phyloP scores from a whole-genome alignment of 768 basidiomycete genomes.

The Mycena rebaudengoi region DNA sequence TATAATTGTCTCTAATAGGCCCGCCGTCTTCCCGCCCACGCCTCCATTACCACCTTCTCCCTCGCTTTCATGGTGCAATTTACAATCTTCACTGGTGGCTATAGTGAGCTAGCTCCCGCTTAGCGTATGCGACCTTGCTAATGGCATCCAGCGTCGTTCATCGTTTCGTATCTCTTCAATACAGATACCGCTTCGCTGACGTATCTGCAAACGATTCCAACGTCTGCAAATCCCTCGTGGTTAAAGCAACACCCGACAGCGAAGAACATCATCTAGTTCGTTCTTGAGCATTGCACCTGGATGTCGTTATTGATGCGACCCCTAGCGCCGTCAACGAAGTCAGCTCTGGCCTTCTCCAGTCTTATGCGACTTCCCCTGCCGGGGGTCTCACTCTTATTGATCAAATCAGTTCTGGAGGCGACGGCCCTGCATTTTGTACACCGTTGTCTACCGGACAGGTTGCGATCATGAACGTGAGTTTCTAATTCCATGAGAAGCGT shows the following conservation, averaged over 20 bases:
- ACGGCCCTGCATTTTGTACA: slow-evolving; percentile 57
- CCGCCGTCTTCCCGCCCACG: too few species aligned
- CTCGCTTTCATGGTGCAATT: slow-evolving; percentile 24
- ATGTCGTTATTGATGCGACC: too few species aligned
- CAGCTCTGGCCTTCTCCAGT: slow-evolving; percentile 53
- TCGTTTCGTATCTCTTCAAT: slow-evolving; percentile 17
- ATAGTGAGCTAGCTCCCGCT: background rate
- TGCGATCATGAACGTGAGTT: slow-evolving; percentile 55
- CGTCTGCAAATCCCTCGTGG: slow-evolving; percentile 9
- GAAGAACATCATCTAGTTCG: slow-evolving; percentile 17
- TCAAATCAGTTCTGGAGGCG: slow-evolving; percentile 57
- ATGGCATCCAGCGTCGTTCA: slow-evolving; percentile 2
- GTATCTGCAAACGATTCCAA: slow-evolving; percentile 12
- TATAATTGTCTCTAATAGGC: too few species aligned
- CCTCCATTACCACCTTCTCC: too few species aligned
- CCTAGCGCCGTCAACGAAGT: slow-evolving; percentile 71
- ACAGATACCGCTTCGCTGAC: slow-evolving; percentile 14
- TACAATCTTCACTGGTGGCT: slow-evolving; percentile 16
- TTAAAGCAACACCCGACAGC: slow-evolving; percentile 6
- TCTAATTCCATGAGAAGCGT: background rate
- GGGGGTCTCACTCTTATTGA: slow-evolving; percentile 51
- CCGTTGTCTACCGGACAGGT: slow-evolving; percentile 63
- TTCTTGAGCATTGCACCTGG: too few species aligned
- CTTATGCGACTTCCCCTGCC: slow-evolving; percentile 50
- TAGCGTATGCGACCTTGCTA: background rate